These are phyloP conservation scores for Parafenestella ontariensis DNA, from an alignment of 2,329 filamentous ascomycete species.

Conservation along the genomic window DNA sequence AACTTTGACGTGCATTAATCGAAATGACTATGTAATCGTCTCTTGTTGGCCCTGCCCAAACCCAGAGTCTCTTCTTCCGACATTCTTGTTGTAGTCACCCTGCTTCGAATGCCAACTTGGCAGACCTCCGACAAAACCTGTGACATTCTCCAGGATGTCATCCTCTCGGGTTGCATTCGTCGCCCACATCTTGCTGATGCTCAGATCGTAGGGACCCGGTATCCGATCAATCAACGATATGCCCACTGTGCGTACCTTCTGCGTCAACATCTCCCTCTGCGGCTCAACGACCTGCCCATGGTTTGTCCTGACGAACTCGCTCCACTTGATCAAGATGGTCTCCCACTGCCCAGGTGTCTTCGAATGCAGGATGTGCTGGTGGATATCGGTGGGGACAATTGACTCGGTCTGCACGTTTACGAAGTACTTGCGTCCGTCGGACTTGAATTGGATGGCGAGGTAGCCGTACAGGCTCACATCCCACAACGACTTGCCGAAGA, in stretches of 20 bases:
- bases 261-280: slow-evolving; percentile 85
- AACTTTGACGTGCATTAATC: neutral
- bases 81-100: slow-evolving; percentile 25
- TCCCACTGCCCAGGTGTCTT: slow-evolving; percentile 88
- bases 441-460: slow-evolving; percentile 86
- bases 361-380: slow-evolving; percentile 88
- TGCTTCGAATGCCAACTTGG: slow-evolving; percentile 27
- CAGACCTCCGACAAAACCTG: slow-evolving; percentile 33
- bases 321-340: slow-evolving; percentile 89
- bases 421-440: slow-evolving; percentile 90
- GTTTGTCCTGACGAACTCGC: slow-evolving; percentile 94
- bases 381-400: slow-evolving; percentile 91
- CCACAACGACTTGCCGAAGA: slow-evolving; percentile 89
- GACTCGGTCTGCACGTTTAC: slow-evolving; percentile 96
- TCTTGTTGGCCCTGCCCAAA: slow-evolving; percentile 12
- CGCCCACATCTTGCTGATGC: slow-evolving; percentile 87
- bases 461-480: slow-evolving; percentile 89
- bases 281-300: slow-evolving; percentile 91
- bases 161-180: slow-evolving; percentile 68
- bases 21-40: slow-evolving; percentile 15
- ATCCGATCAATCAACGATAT: slow-evolving; percentile 89
- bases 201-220: slow-evolving; percentile 86
- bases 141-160: slow-evolving; percentile 37
- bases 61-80: slow-evolving; percentile 21
- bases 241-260: slow-evolving; percentile 85